Conservation (phyloP, 441 rosid genomes). For the Mallotus japonicus region DNA sequence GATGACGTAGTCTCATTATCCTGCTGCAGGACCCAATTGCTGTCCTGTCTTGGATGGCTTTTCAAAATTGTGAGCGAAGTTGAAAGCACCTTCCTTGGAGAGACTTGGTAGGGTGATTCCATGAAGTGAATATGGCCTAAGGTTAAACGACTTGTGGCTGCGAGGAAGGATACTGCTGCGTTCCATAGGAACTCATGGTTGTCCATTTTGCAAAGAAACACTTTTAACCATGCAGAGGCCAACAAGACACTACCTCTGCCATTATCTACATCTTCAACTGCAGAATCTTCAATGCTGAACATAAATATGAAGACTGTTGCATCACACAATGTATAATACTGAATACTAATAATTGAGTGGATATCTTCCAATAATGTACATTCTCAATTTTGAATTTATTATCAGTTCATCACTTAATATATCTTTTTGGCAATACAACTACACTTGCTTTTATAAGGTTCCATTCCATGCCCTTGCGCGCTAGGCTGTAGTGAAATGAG, state of each 20-base stretch:
- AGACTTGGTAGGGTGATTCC: background rate
- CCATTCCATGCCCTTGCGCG: background rate
- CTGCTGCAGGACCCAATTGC: background rate
- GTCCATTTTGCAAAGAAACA: slow-evolving; percentile 11
- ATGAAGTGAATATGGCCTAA: background rate
- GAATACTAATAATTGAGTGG: background rate
- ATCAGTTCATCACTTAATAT: too few relatives aligned
- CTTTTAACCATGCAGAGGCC: background rate
- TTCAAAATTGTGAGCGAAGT: background rate
- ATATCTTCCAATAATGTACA: slow-evolving; percentile 4
- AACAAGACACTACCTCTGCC: background rate
- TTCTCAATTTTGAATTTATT: slow-evolving; percentile 10
- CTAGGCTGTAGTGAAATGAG: too few relatives aligned
- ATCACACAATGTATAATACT: slow-evolving; percentile 5
- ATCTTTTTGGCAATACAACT: background rate
- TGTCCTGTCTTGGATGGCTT: background rate
- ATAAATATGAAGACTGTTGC: background rate
- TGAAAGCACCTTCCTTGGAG: background rate
- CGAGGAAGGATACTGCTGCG: background rate
- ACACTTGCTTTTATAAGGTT: background rate
- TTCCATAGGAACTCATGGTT: background rate
- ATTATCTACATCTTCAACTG: background rate
- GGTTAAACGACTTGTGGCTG: slow-evolving; percentile 10
- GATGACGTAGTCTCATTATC: background rate
- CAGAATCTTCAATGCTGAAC: background rate